phyloP scores from a whole-genome alignment of 805 yeast species.

The Pichia gijzeniarum region DNA sequence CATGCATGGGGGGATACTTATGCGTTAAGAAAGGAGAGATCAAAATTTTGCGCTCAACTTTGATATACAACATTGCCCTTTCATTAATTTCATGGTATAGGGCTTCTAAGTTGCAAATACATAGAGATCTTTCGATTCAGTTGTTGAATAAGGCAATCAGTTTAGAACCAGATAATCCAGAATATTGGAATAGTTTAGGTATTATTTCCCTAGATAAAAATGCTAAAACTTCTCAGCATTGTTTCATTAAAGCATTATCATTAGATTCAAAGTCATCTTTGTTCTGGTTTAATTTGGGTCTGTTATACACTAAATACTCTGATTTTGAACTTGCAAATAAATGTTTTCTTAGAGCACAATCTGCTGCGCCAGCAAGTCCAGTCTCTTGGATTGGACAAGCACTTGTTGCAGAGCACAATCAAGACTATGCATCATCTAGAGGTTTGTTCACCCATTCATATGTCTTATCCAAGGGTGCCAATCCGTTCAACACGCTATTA shows the following conservation, averaged over 20 bases:
- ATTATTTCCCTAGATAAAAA: constrained; percentile 58
- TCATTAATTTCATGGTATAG: constrained; percentile 46
- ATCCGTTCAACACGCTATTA: constrained; percentile 61
- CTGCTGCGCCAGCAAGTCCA: constrained; percentile 71
- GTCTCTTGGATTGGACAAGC: constrained; percentile 88
- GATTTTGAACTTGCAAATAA: constrained; percentile 70
- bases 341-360: constrained; percentile 67
- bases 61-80: constrained; percentile 65
- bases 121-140: constrained; percentile 47
- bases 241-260: constrained; percentile 76
- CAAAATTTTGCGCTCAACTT: constrained; percentile 47
- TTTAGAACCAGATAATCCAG: constrained; percentile 61
- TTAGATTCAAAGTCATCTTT: constrained; percentile 60
- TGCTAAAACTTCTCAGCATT: constrained; percentile 82
- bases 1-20: constrained; percentile 10
- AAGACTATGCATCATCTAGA: constrained; percentile 44
- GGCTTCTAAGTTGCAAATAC: constrained; percentile 17
- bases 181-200: constrained; percentile 81
- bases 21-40: constrained; percentile 29
- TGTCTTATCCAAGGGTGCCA: constrained; percentile 66
- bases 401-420: constrained; percentile 44
- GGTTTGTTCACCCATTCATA: constrained; percentile 72
- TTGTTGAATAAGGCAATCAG: constrained; percentile 62
- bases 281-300: constrained; percentile 79
- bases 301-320: constrained; percentile 59